Evolutionary conservation across 176 grass and related monocot species (phyloP), one percentile per base, ranked within the genome.

Genomic region (Dactylis glomerata): DNA sequence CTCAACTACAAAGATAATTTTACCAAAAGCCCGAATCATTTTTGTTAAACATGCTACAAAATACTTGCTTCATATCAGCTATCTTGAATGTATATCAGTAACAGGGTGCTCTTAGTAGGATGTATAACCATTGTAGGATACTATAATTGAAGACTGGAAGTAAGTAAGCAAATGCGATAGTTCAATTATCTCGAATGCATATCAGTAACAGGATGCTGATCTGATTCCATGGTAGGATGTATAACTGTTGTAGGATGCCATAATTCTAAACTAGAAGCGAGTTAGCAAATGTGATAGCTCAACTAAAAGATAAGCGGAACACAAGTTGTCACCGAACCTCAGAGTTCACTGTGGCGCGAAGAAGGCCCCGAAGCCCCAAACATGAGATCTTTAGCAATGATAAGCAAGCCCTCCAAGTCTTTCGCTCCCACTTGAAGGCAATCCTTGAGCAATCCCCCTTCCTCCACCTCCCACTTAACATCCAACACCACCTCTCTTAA

Each of bases 391-490:
- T 91, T 92, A 69, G 83, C 90, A 82, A 99, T 94, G 56, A 90
- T 84, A 85, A 96, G 78, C 69, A 96, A 84, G 24, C 93, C 93
- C 20, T 94, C 86, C 28, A 99, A 89, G 28, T 99, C 93, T 40
- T 75, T 84, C 0, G 89, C 77, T 54, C 93, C 91, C n/a, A 94
- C 78, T 71, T 99, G 84, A 26, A 96, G 77, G 66, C 91, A 99
- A 74, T 99, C 93, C 86, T 90, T 96, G 12, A 99, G 72, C 72
- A 96, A 82, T 42, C 79, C 89, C 36, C 96, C 93, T 76, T 99
- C 96, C 74, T 90, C 91, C 37, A 92, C 89, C 73, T 99, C 96
- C 85, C 87, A 89, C 80, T 94, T 89, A 52, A 99, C 41, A 69
- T 87, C 88, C 90, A 94, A 84, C 24, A 99, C 28, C 71, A 91